Evolutionary conservation across 768 basidiomycete genomes (phyloP).

Genomic region (Boletus speciosus): DNA sequence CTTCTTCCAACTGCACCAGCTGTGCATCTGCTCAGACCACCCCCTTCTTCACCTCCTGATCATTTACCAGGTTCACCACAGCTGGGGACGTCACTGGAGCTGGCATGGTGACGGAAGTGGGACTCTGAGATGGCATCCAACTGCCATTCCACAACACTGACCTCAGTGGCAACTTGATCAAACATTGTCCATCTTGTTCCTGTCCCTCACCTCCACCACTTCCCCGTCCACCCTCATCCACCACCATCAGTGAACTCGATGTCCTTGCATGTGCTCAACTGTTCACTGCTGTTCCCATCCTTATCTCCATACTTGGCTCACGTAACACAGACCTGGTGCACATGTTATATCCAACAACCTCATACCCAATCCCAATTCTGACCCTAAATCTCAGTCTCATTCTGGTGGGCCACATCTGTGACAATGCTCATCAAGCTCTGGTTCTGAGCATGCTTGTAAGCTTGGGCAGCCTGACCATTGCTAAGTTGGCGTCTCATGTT

Average conservation of each 20-base stretch:
- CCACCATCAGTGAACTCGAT: not conserved
- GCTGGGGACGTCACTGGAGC: not conserved
- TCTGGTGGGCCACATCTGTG: slow-evolving; percentile 50
- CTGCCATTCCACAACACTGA: slow-evolving; percentile 59
- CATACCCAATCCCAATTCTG: not conserved
- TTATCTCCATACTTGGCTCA: not conserved
- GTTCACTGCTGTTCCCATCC: not conserved
- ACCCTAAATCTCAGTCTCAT: slow-evolving; percentile 18
- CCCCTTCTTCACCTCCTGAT: not conserved
- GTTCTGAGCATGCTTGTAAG: slow-evolving; percentile 5
- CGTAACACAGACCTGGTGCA: slow-evolving; percentile 14
- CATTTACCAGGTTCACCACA: not conserved
- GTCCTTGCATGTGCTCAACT: not conserved
- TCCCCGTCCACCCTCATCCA: not conserved
- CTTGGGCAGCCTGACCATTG: slow-evolving; percentile 14
- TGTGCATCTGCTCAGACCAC: not conserved
- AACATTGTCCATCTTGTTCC: slow-evolving; percentile 13
- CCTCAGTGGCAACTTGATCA: slow-evolving; percentile 49
- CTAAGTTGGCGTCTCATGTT: not conserved
- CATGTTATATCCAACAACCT: slow-evolving; percentile 25
- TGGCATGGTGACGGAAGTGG: not conserved
- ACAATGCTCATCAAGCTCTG: slow-evolving; percentile 66
- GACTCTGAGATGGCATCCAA: slow-evolving; percentile 47
- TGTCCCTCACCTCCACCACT: not conserved
- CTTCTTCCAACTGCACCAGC: not conserved